Evolutionary conservation across 2,329 filamentous ascomycete genomes (phyloP), one percentile per base, ranked within the genome.

Genomic region (Eurotiales sp.): DNA sequence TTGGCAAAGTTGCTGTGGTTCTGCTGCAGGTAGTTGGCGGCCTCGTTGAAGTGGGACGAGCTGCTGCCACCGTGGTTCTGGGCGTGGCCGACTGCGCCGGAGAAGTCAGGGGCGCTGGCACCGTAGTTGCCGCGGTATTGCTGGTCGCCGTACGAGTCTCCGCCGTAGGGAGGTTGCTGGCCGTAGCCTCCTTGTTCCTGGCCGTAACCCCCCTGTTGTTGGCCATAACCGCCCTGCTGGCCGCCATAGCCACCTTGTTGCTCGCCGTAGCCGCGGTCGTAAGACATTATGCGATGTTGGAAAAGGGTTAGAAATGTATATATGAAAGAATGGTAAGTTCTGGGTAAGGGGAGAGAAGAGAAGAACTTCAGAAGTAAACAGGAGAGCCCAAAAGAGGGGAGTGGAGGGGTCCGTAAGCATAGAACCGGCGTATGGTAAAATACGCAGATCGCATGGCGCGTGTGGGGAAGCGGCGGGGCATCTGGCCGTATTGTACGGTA

Each of bases 21-120:
- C 55, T 81, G 56, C 10, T 66, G 58, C 34, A 87, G 70, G 65
- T 79, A 74, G 47, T 75, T 72, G 19, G 86, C 64, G 1, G 80
- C 82, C 17, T 68, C 72, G 55, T 72, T 75, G 72, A 87, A 87
- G 37, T 86, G 58, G 4, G 59, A 62, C 4, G 49, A 50, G 30
- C 69, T 72, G 58, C 67, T 63, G n/a, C 74, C 74, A 51, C 78
- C 70, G 59, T 84, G 75, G 50, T 78, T 70, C 23, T 76, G 65
- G 15, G 83, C 83, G 58, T 84, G 78, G 57, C 46, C 42, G 21
- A 46, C 57, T 48, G 42, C 56, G 39, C 56, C 53, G 40, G 55
- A 52, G 51, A 54, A 58, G 46, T 56, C 46, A 7, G 49, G 47
- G 22, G 15, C 37, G 30, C 30, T 22, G 25, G 41, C 48, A 15